Percentiles rank a stretch among this genome's conserved stretches.
phyloP scores from a whole-genome alignment of 1,284 basidiomycete genomes.

The Ceratobasidium papillatum region DNA sequence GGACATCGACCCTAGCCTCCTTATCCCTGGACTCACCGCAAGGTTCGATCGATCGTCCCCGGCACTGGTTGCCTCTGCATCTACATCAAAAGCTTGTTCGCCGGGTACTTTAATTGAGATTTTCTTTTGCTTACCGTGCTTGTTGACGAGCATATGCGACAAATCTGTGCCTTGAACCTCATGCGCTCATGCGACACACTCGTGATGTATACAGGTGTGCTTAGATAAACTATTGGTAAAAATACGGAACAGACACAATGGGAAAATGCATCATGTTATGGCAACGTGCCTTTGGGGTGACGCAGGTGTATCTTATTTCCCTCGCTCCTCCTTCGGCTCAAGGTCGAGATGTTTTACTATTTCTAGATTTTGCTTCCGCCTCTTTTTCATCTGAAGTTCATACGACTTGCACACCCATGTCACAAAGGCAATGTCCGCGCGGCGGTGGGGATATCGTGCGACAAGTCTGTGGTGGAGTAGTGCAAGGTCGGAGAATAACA shows the following conservation, averaged over 20 bases:
- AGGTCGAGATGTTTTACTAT: constrained; percentile 10
- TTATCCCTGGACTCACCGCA: constrained; percentile 15
- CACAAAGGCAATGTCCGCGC: constrained; percentile 36
- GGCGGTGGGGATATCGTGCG: constrained; percentile 31
- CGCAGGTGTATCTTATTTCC: background rate
- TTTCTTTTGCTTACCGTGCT: constrained; percentile 23
- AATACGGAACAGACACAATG: background rate
- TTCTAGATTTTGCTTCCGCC: constrained; percentile 19
- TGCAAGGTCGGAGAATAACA: constrained; percentile 43
- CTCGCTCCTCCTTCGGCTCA: constrained; percentile 15
- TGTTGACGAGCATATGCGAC: background rate
- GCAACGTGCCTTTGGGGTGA: constrained; percentile 23
- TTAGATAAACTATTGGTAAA: constrained; percentile 20
- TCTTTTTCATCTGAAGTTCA: constrained; percentile 39
- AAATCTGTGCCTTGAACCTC: constrained; percentile 17
- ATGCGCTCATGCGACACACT: constrained; percentile 10
- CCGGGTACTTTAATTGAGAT: background rate
- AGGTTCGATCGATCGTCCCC: constrained; percentile 37
- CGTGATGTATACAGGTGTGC: constrained; percentile 10
- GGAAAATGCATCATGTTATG: constrained; percentile 2
- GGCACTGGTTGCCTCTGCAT: background rate
- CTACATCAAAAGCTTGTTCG: constrained; percentile 33
- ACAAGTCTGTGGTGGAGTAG: constrained; percentile 44
- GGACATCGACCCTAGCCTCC: constrained; percentile 26
- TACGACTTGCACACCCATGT: constrained; percentile 43